These are phyloP conservation scores for Alternaria brassicae DNA, from an alignment of 2,329 filamentous ascomycete species.

Conservation along the genomic window DNA sequence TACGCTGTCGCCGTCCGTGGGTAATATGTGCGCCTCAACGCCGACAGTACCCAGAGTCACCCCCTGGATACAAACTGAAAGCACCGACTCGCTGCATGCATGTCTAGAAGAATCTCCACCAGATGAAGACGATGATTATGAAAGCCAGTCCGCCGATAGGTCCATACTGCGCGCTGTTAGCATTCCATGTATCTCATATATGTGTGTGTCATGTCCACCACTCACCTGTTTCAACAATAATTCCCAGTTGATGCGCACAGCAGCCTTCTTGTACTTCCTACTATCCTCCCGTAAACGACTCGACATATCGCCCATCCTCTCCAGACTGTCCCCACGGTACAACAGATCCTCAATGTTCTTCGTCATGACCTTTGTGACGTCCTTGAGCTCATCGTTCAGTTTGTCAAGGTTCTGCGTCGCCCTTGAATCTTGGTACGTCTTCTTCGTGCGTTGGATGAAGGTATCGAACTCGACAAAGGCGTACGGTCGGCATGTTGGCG, in stretches of 20 bases:
- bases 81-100: neutral
- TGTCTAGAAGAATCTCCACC: slow-evolving; percentile 85
- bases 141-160: slow-evolving; percentile 83
- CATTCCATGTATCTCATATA: neutral
- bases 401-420: slow-evolving; percentile 93
- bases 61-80: neutral
- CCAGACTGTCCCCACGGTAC: slow-evolving; percentile 91
- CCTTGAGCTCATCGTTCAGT: slow-evolving; percentile 94
- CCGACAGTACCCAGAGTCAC: slow-evolving; percentile 3
- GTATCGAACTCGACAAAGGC: slow-evolving; percentile 98
- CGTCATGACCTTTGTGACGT: slow-evolving; percentile 99
- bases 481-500: slow-evolving; percentile 81
- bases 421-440: slow-evolving; percentile 90
- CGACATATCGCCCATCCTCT: slow-evolving; percentile 96
- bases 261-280: slow-evolving; percentile 90
- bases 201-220: neutral
- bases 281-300: slow-evolving; percentile 87
- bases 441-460: slow-evolving; percentile 91
- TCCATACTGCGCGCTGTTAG: slow-evolving; percentile 68
- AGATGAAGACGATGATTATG: slow-evolving; percentile 85
- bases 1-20: slow-evolving; percentile 6
- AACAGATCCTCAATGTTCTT: slow-evolving; percentile 99
- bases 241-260: slow-evolving; percentile 98
- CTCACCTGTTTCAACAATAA: slow-evolving; percentile 84
- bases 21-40: slow-evolving; percentile 15